Evolutionary conservation across 257 asterid genomes (phyloP), one percentile per base, ranked within the genome.

Genomic region (Jasminum sambac): DNA sequence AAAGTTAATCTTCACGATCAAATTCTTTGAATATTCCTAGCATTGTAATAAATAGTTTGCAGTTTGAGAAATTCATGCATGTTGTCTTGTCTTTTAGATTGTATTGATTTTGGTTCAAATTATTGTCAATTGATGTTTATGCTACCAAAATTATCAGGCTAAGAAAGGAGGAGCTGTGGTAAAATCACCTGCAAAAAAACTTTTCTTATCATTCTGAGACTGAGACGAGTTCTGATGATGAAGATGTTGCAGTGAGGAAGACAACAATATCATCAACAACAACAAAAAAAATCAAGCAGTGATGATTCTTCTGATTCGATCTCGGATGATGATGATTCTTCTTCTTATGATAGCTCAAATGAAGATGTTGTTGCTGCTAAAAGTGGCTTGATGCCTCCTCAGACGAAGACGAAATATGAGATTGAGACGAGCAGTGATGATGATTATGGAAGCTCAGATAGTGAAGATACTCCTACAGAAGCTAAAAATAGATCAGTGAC

Each of bases 271-370:
- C n/a, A n/a, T n/a, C 69, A 26, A 52, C 66, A 3, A 21, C 55
- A 8, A 59, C 13, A 57, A 68, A 83, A 26, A n/a, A n/a, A n/a
- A n/a, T n/a, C n/a, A 5, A 65, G 77, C 46, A 72, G 73, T 66
- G 36, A 30, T 30, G 74, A 60, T n/a, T n/a, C n/a, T n/a, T n/a
- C n/a, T n/a, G n/a, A n/a, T n/a, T n/a, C n/a, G n/a, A n/a, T n/a
- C n/a, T n/a, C n/a, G n/a, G n/a, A n/a, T n/a, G n/a, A n/a, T n/a
- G n/a, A n/a, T n/a, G n/a, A n/a, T n/a, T n/a, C n/a, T n/a, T n/a
- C n/a, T n/a, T n/a, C n/a, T n/a, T 77, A 74, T n/a, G 80, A 69
- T 2, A 75, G 81, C 64, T 80, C 87, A 0, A 88, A 81, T 11
- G 88, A 86, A 5, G 80, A 66, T 14, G 75, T 9, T 52, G 43